Percentiles rank a stretch among this genome's conserved stretches.
Evolutionary conservation across 1,139 yeast genomes (phyloP).

Genomic region (Arxiozyma slooffiae): DNA sequence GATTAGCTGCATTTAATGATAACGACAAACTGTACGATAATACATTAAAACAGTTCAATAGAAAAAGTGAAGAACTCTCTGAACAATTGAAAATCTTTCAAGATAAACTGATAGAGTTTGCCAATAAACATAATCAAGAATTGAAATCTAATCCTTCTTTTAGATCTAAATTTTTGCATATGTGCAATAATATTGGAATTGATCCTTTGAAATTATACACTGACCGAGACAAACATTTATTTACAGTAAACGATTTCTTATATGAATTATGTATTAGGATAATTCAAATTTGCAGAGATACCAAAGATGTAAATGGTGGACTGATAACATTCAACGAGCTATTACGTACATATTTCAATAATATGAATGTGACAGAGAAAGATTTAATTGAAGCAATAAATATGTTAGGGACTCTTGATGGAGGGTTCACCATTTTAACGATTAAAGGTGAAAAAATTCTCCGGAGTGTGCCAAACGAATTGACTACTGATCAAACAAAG

Average conservation of each 20-base stretch:
- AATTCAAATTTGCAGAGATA: conserved; percentile 63
- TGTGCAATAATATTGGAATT: conserved; percentile 73
- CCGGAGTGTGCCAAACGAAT: conserved; percentile 43
- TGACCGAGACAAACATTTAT: conserved; percentile 30
- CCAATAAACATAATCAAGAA: conserved; percentile 53
- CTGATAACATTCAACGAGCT: conserved; percentile 58
- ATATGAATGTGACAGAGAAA: conserved; percentile 33
- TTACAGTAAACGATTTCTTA: conserved; percentile 44
- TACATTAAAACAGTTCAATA: conserved; percentile 22
- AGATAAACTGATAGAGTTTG: conserved; percentile 51
- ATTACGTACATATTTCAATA: conserved; percentile 30
- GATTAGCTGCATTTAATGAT: conserved; percentile 23
- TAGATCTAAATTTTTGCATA: conserved; percentile 58
- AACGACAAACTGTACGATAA: neutral
- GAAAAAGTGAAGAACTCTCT: conserved; percentile 43
- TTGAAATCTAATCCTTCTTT: conserved; percentile 56
- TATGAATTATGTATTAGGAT: conserved; percentile 61
- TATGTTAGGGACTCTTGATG: conserved; percentile 36
- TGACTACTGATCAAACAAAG: conserved; percentile 54
- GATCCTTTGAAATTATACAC: conserved; percentile 52
- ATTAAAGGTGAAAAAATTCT: conserved; percentile 35
- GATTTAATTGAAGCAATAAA: conserved; percentile 45
- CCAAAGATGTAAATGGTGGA: conserved; percentile 72
- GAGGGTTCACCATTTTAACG: conserved; percentile 38
- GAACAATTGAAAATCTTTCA: conserved; percentile 55